Evolutionary conservation across 1,139 yeast species (phyloP), one percentile per base, ranked within the genome.

Genomic region (Zygosaccharomyces sapae): DNA sequence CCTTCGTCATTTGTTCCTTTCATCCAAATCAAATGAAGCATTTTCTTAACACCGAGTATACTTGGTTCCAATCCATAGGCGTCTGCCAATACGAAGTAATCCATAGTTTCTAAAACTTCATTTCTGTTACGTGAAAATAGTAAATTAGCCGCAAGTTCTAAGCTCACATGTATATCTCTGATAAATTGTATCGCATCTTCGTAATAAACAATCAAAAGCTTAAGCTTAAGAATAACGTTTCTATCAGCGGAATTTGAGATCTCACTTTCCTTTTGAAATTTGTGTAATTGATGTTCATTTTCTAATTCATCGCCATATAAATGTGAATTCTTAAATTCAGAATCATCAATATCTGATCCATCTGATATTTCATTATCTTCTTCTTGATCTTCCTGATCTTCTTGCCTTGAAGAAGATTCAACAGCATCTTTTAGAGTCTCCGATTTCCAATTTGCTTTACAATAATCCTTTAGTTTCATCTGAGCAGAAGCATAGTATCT

Each of bases 21-120:
- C 76, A 87, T 84, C 98, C 98, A 92, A 1, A 92, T 94, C 46
- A 92, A 75, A 67, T 94, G 97, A 39, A 92, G 76, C 96, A 92
- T 92, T 56, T 80, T 78, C 45, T 90, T 80, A 44, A 92, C 83
- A 5, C 96, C 97, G 3, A 67, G 62, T 2, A 70, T 64, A 1
- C 96, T 80, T 33, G 79, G 77, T 55, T 84, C 86, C 35, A 92
- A 73, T n/a, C 81, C 86, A 60, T 79, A 90, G 0, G 97, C 96
- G 64, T 92, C 97, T 2, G 94, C 87, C 30, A 88, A 71, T 2
- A 90, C 97, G 56, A 92, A 79, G 54, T 88, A 83, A 59, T 88
- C 96, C 96, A 92, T 90, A 0, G 95, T 80, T 57, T 90, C 97
- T 35, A 90, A 74, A 1, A 89, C 94, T 62, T 92, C 98, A 53